phyloP scores from a whole-genome alignment of 495 filamentous ascomycete species.

The Neurospora cerealis region DNA sequence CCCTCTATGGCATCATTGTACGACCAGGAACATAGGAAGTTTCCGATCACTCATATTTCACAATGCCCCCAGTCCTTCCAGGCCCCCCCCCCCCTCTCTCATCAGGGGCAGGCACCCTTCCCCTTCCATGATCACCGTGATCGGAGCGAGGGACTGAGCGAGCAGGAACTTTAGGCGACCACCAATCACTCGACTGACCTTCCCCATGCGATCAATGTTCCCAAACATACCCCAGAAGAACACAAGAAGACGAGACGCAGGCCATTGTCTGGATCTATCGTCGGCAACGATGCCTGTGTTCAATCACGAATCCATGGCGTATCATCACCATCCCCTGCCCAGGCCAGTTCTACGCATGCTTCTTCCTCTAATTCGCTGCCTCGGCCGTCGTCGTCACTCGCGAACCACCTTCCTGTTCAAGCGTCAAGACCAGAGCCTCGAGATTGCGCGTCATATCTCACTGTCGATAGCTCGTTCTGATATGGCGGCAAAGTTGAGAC shows the following conservation, averaged over 20 bases:
- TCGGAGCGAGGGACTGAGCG: neutral
- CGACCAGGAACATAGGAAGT: neutral
- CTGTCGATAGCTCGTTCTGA: neutral
- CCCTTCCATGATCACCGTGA: neutral
- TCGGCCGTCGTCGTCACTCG: neutral
- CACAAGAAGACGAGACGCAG: neutral
- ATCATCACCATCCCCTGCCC: neutral
- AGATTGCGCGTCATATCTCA: neutral
- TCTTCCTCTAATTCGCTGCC: neutral
- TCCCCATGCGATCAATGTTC: neutral
- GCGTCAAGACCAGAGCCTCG: neutral
- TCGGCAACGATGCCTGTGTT: neutral
- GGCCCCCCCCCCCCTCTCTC: neutral
- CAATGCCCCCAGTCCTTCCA: neutral
- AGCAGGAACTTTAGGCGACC: neutral
- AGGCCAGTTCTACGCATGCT: neutral
- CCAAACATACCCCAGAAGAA: neutral
- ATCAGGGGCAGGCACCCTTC: neutral
- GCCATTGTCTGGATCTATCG: neutral
- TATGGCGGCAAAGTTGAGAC: neutral
- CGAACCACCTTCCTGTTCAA: neutral
- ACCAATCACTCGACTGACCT: neutral
- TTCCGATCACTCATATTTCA: neutral
- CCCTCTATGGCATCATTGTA: neutral
- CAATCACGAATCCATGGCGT: neutral